Evolutionary conservation across 129 eudicot genomes (phyloP).

Genomic region (carrot (Daucus carota)): DNA sequence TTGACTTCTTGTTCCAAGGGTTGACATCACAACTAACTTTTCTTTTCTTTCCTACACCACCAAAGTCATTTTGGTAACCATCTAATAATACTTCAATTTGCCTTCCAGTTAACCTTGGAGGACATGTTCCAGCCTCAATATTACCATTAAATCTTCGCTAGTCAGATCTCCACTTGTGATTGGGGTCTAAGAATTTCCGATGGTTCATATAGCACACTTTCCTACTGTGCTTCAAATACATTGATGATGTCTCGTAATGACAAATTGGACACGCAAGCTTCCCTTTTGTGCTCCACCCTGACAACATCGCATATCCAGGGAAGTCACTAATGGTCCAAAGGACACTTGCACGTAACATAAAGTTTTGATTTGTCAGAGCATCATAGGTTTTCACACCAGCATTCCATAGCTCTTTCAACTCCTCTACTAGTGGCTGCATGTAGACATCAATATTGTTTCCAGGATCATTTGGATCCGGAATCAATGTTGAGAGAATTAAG

Average conservation of each 20-base stretch:
- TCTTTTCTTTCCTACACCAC: no score
- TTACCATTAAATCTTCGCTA: not conserved
- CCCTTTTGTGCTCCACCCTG: not conserved
- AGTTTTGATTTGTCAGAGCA: not conserved
- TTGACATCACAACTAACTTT: not conserved
- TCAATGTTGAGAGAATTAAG: constrained; percentile 9
- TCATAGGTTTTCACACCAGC: constrained; percentile 18
- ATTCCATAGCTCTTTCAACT: constrained; percentile 18
- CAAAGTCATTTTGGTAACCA: no score
- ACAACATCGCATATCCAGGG: not conserved
- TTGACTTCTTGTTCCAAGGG: constrained; percentile 2
- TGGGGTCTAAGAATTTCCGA: not conserved
- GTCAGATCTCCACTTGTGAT: not conserved
- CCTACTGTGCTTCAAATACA: no score
- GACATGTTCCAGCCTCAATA: no score
- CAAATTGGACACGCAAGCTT: not conserved
- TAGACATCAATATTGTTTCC: constrained; percentile 19
- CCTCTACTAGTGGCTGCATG: constrained; percentile 11
- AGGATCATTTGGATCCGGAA: constrained; percentile 18
- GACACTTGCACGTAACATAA: constrained; percentile 4
- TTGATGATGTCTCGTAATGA: not conserved
- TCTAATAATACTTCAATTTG: no score
- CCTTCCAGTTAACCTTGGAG: no score
- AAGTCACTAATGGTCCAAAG: constrained; percentile 3
- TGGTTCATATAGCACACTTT: no score